Base-by-base conservation (phyloP, 768 basidiomycete species). In the Panaeolus papilionaceus region DNA sequence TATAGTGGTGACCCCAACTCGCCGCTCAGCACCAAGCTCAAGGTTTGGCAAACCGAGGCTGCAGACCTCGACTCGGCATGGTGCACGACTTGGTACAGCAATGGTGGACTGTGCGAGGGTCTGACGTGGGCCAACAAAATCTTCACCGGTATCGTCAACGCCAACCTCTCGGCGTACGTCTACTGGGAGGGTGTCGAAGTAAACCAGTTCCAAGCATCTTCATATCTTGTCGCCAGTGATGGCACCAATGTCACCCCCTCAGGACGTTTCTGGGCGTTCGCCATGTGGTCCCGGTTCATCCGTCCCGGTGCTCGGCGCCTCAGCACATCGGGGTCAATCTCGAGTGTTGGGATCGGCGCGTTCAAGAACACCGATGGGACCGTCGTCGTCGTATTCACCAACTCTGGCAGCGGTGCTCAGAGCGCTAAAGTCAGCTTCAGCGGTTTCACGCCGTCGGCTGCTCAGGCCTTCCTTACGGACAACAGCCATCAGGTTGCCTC, bases 131-230 rank as follows among this genome's bases (percentile, higher is more conserved):
- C 69, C 2, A 70, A 70, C 64, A 70, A 70, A 49, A 44, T 70
- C 44, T 64, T 65, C 61, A 67, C 67, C 18, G 69, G 69, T 9
- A 70, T 70, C 62, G 67, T 70, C 64, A 70, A 51, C 62, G 69
- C 69, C 23, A 70, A 70, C 62, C 62, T 70, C 14, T 65, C 64
- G 9, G 69, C 67, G 10, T 70, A 70, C 51, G 65, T 70, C 64
- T 70, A 70, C 64, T 70, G 69, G 69, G 64, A 70, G 38, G 67
- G 69, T 4, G 67, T 70, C 62, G 69, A 70, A 47, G 64, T 70
- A 26, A 70, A 70, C 64, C 69, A 70, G 63, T 68, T 68, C 67
- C 69, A 70, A 51, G 69, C 69, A 9, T 44, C 67, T 8, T 66
- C 64, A 33, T 70, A 68, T 38, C 49, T 70, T 12, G 67, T 70